These are phyloP conservation scores for Ensete glaucum DNA, from an alignment of 176 grass and related monocot species.

Conservation along the genomic window DNA sequence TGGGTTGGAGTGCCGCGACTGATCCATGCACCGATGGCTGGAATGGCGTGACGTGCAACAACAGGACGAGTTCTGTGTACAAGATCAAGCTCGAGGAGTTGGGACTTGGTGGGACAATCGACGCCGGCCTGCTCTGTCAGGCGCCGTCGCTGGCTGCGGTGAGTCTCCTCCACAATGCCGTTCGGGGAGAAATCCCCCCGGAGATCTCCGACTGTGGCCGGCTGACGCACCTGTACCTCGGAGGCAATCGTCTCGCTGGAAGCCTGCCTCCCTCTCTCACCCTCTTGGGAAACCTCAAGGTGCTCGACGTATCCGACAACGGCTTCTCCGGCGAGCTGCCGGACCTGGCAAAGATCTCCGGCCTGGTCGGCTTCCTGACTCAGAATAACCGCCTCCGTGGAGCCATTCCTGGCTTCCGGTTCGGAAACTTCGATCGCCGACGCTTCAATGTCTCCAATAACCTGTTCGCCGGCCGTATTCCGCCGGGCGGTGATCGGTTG, in stretches of 20 bases:
- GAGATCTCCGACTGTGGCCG: conserved; percentile 17
- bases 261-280: conserved; percentile 24
- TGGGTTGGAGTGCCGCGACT: conserved; percentile 20
- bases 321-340: conserved; percentile 45
- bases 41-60: conserved; percentile 11
- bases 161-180: conserved; percentile 14
- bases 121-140: conserved; percentile 31
- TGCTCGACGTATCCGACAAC: conserved; percentile 31
- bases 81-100: background rate
- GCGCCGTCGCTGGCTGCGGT: conserved; percentile 11
- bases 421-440: background rate
- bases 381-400: conserved; percentile 38
- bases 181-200: conserved; percentile 25
- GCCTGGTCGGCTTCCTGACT: background rate
- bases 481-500: background rate
- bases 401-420: conserved; percentile 35
- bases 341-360: conserved; percentile 2
- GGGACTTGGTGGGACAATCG: conserved; percentile 26
- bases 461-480: conserved; percentile 33
- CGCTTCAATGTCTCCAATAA: conserved; percentile 39
- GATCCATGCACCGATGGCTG: conserved; percentile 21
- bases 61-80: background rate
- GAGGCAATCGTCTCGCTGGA: conserved; percentile 30
- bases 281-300: background rate
- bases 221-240: conserved; percentile 17